phyloP scores from a whole-genome alignment of 2,329 filamentous ascomycete species.

The Hymenoscyphus albidus region DNA sequence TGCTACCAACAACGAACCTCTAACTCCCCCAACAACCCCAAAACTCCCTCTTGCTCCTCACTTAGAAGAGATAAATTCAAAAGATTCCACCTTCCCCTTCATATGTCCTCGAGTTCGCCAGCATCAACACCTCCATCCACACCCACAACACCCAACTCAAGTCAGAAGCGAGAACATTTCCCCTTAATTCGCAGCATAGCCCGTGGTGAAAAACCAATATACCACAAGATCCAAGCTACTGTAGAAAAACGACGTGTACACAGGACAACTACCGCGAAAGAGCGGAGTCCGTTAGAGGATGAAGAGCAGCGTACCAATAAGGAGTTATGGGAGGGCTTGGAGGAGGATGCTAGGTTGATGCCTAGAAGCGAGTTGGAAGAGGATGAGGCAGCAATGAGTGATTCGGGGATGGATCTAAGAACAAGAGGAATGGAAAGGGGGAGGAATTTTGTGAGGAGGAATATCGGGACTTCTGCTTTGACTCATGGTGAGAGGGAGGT shows the following conservation, averaged over 20 bases:
- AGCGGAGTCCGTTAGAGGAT: slow-evolving; percentile 2
- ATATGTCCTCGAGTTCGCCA: background rate
- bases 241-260: slow-evolving; percentile 1
- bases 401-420: background rate
- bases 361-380: background rate
- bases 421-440: background rate
- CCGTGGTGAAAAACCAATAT: slow-evolving; percentile 6
- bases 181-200: slow-evolving; percentile 3
- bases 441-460: background rate
- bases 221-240: slow-evolving; percentile 5
- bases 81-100: background rate
- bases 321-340: background rate
- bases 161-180: slow-evolving; percentile 4
- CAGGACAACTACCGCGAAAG: background rate
- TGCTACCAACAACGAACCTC: background rate
- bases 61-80: background rate
- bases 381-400: background rate
- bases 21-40: background rate
- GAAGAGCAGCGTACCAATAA: background rate
- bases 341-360: slow-evolving; percentile 6
- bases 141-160: background rate
- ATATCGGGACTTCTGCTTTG: background rate
- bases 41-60: background rate
- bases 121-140: background rate
- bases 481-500: background rate